Conservation (phyloP, 192 early-diverging fungal species). For the Hyaloraphidium curvatum region DNA sequence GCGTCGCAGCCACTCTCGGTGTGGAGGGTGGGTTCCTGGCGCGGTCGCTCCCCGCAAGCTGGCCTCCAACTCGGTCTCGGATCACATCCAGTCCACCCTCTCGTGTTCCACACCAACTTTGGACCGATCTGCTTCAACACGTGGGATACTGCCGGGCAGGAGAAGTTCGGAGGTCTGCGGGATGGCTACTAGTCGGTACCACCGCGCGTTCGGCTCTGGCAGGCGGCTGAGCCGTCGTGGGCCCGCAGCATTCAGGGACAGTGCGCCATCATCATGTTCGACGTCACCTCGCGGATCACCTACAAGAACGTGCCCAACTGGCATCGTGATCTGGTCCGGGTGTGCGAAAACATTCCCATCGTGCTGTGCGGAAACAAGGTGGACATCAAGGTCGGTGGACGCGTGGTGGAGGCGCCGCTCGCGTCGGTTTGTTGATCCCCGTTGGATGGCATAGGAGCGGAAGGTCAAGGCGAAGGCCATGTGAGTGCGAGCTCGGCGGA, state of each 20-base stretch:
- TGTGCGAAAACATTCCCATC: conserved; percentile 99
- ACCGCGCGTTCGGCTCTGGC: background rate
- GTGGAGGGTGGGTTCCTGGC: no score
- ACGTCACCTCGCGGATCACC: conserved; percentile 97
- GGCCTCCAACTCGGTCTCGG: no score
- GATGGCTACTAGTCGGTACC: conserved; percentile 88
- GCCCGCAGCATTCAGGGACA: conserved; percentile 74
- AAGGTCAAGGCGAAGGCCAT: conserved; percentile 99
- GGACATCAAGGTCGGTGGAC: conserved; percentile 69
- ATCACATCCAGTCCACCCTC: conserved; percentile 96
- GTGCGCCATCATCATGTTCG: conserved; percentile 99
- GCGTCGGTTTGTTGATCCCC: background rate
- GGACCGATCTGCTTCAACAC: conserved; percentile 95
- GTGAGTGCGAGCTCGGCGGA: no score
- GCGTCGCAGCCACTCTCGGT: conserved; percentile 77
- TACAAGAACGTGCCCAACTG: conserved; percentile 99
- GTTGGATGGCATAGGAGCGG: conserved; percentile 42
- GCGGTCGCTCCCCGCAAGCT: no score
- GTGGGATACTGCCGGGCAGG: conserved; percentile 99
- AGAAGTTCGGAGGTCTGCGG: conserved; percentile 99
- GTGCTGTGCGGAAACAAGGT: conserved; percentile 99
- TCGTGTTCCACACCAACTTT: conserved; percentile 95
- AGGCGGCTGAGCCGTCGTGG: background rate
- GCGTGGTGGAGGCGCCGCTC: background rate
- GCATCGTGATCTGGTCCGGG: conserved; percentile 97